phyloP scores from a whole-genome alignment of 139 green algal species.

The Chlorella ohadii region DNA sequence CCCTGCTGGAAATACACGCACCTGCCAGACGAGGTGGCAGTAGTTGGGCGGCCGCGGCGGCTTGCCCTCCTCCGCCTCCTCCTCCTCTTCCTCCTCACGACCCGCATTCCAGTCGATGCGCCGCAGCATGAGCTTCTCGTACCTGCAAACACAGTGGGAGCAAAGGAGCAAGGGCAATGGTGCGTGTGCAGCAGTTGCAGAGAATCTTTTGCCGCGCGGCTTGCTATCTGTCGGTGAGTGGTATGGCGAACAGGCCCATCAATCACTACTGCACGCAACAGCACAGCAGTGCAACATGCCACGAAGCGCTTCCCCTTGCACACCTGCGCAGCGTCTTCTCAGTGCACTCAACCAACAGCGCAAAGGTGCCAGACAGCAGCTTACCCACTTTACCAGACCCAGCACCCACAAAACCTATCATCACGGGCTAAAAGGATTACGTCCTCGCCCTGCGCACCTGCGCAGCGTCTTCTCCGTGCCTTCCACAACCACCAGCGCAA shows the following conservation, averaged over 20 bases:
- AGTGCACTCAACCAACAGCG: conserved; percentile 86
- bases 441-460: too few species aligned
- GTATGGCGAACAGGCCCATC: too few species aligned
- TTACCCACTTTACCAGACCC: too few species aligned
- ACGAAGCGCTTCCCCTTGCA: too few species aligned
- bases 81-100: conserved; percentile 60
- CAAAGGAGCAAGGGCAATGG: background rate
- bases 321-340: conserved; percentile 64
- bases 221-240: too few species aligned
- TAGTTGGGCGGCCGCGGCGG: conserved; percentile 44
- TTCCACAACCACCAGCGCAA: conserved; percentile 90
- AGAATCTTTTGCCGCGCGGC: too few species aligned
- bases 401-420: too few species aligned
- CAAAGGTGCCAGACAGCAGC: conserved; percentile 49
- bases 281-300: too few species aligned
- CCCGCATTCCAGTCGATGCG: conserved; percentile 91
- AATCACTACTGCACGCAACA: too few species aligned
- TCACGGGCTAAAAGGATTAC: too few species aligned
- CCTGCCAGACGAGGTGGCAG: conserved; percentile 67
- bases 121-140: conserved; percentile 94
- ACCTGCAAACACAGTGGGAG: conserved; percentile 55
- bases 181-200: too few species aligned
- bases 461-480: conserved; percentile 70
- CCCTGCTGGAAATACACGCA: too few species aligned
- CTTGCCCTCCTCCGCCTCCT: conserved; percentile 31